Evolutionary conservation across 257 asterid genomes (phyloP).

Genomic region (Nicotiana benthamiana): DNA sequence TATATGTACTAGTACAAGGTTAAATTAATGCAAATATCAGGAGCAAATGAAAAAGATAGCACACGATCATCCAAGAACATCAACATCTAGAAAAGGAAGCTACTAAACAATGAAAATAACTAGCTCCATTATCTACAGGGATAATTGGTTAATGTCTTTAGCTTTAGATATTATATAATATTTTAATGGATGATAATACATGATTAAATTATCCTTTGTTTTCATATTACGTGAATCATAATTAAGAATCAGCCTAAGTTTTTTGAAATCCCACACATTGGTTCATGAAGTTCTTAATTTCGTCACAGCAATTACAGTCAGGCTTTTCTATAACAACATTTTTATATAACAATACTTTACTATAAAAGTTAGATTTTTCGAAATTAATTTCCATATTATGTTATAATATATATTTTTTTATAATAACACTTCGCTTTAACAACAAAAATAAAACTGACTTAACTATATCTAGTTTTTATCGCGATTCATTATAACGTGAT

Average conservation of each 20-base stretch:
- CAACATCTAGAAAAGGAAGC: too few relatives aligned
- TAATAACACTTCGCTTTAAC: too few relatives aligned
- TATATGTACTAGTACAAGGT: too few relatives aligned
- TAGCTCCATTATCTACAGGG: not conserved
- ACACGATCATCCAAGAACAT: too few relatives aligned
- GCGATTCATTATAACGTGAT: not conserved
- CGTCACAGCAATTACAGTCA: not conserved
- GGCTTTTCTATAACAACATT: too few relatives aligned
- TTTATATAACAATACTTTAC: too few relatives aligned
- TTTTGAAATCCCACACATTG: not conserved
- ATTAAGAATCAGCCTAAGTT: not conserved
- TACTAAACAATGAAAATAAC: not conserved
- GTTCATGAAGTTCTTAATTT: not conserved
- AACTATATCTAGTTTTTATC: not conserved
- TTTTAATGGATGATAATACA: not conserved
- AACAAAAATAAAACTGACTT: too few relatives aligned
- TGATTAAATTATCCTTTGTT: not conserved
- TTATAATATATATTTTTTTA: too few relatives aligned
- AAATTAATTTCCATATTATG: too few relatives aligned
- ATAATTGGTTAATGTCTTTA: not conserved
- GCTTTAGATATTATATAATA: not conserved
- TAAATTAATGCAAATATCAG: too few relatives aligned
- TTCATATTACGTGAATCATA: not conserved
- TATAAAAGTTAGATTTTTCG: too few relatives aligned
- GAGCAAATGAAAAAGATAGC: too few relatives aligned